Percentiles rank a stretch among this genome's conserved stretches.
These are phyloP conservation scores for Crithidia fasciculata DNA, from an alignment of 208 protist genomes.

Conservation along the genomic window DNA sequence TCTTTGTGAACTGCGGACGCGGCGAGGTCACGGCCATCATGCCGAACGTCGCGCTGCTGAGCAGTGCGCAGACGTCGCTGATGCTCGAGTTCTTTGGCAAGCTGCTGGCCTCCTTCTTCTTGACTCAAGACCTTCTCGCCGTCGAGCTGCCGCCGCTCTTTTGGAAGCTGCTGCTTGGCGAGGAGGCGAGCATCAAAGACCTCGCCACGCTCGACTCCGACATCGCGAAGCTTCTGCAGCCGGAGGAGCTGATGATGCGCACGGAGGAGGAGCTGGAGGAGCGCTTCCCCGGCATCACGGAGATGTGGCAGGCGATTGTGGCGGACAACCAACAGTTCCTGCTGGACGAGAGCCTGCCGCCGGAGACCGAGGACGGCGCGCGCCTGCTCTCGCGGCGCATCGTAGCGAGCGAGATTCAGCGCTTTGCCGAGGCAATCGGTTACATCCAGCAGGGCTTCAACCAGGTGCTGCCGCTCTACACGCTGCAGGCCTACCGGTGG, in stretches of 20 bases:
- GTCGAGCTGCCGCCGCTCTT: slow-evolving; percentile 94
- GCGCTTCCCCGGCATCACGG: slow-evolving; percentile 73
- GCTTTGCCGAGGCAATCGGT: slow-evolving; percentile 67
- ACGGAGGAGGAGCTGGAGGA: slow-evolving; percentile 84
- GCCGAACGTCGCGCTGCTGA: slow-evolving; percentile 65
- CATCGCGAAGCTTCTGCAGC: slow-evolving; percentile 57
- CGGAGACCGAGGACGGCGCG: slow-evolving; percentile 46
- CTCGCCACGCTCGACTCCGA: slow-evolving; percentile 66
- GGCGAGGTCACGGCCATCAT: slow-evolving; percentile 68
- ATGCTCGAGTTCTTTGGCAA: slow-evolving; percentile 95
- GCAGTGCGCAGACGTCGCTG: slow-evolving; percentile 68
- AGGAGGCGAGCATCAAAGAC: slow-evolving; percentile 62
- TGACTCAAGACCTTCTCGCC: slow-evolving; percentile 88
- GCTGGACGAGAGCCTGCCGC: slow-evolving; percentile 51
- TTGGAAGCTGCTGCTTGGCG: slow-evolving; percentile 92
- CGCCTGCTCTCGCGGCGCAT: slow-evolving; percentile 70
- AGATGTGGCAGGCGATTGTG: slow-evolving; percentile 51
- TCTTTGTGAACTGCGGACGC: slow-evolving; percentile 84
- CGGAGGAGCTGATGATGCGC: slow-evolving; percentile 67
- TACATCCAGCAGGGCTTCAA: slow-evolving; percentile 85
- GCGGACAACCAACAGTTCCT: slow-evolving; percentile 52
- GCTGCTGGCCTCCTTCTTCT: slow-evolving; percentile 93
- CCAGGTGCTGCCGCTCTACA: slow-evolving; percentile 83
- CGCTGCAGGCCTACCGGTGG: slow-evolving; percentile 86
- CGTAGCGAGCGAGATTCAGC: slow-evolving; percentile 60